Conservation (phyloP, 352 stramenopile species). For the Pythium scleroteichum region DNA sequence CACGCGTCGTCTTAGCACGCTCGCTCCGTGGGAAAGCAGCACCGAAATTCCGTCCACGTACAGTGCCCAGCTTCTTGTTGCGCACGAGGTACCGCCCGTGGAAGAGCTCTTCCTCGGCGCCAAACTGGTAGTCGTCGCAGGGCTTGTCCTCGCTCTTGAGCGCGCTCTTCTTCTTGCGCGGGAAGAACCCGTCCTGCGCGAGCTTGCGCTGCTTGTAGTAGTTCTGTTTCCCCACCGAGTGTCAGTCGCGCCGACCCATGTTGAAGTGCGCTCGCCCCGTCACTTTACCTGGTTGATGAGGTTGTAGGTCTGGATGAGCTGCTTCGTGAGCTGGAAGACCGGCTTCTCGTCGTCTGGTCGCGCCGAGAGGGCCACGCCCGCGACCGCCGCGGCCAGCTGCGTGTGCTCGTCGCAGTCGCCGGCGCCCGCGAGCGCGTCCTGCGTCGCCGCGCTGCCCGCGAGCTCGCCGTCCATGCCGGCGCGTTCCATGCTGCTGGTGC, state of each 20-base stretch:
- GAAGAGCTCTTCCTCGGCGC: conserved; percentile 67
- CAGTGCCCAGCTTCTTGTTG: conserved; percentile 69
- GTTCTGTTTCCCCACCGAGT: conserved; percentile 48
- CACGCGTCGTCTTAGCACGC: no score
- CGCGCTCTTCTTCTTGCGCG: conserved; percentile 65
- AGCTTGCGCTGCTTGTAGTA: conserved; percentile 82
- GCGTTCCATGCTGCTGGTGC: conserved; percentile 21
- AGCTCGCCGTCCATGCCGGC: conserved; percentile 13
- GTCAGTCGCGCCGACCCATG: conserved; percentile 1
- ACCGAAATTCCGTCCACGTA: conserved; percentile 28
- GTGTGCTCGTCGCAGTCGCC: conserved; percentile 6
- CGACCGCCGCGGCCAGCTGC: conserved; percentile 25
- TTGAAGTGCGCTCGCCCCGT: conserved; percentile 13
- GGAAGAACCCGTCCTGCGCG: conserved; percentile 39
- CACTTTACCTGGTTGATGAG: conserved; percentile 91
- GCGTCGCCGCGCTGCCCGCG: conserved; percentile 8
- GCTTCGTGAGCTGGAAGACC: conserved; percentile 83
- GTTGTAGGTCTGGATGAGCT: conserved; percentile 97
- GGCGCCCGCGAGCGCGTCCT: neutral
- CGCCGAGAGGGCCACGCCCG: conserved; percentile 10
- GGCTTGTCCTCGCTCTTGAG: conserved; percentile 29
- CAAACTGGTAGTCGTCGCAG: conserved; percentile 61
- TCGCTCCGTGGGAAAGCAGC: no score
- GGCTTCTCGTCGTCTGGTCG: conserved; percentile 42
- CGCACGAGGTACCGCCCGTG: conserved; percentile 75